These are phyloP conservation scores for Austroboletus novae-zelandiae DNA, from an alignment of 1,284 basidiomycete genomes.

Conservation along the genomic window DNA sequence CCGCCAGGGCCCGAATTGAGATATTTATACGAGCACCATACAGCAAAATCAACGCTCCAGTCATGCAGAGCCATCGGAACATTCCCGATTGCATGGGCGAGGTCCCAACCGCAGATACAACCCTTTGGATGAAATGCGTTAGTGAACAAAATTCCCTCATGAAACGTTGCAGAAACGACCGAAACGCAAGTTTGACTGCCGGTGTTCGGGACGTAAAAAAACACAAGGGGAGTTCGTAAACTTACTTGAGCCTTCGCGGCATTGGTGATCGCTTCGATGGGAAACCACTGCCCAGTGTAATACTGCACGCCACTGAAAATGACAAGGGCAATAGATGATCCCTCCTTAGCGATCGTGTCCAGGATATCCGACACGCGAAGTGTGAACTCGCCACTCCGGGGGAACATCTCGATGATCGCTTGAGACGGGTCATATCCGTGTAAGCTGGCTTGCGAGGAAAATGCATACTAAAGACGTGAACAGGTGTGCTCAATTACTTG, in stretches of 20 bases:
- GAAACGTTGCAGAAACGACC: slow-evolving; percentile 7
- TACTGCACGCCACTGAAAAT: slow-evolving; percentile 93
- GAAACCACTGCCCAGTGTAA: slow-evolving; percentile 97
- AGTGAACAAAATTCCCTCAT: slow-evolving; percentile 11
- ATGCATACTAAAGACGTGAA: slow-evolving; percentile 73
- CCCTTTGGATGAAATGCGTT: slow-evolving; percentile 50
- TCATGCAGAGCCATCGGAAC: slow-evolving; percentile 87
- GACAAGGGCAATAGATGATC: slow-evolving; percentile 79
- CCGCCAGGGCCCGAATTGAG: slow-evolving; percentile 94
- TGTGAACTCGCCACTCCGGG: slow-evolving; percentile 82
- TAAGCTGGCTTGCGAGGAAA: slow-evolving; percentile 81
- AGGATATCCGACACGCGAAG: slow-evolving; percentile 92
- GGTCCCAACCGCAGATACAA: slow-evolving; percentile 92
- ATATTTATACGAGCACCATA: slow-evolving; percentile 99
- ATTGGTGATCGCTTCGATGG: slow-evolving; percentile 79
- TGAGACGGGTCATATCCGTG: slow-evolving; percentile 78
- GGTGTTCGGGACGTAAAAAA: slow-evolving; percentile 25
- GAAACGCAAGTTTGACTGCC: slow-evolving; percentile 4
- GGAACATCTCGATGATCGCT: slow-evolving; percentile 78
- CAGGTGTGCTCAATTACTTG: slow-evolving; percentile 9
- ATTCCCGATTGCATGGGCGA: slow-evolving; percentile 95
- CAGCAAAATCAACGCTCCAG: slow-evolving; percentile 96
- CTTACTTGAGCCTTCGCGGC: slow-evolving; percentile 80
- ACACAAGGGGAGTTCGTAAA: slow-evolving; percentile 15
- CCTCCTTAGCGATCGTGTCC: slow-evolving; percentile 69